These are phyloP conservation scores for Russula sp. DNA, from an alignment of 768 basidiomycete genomes.

Conservation along the genomic window DNA sequence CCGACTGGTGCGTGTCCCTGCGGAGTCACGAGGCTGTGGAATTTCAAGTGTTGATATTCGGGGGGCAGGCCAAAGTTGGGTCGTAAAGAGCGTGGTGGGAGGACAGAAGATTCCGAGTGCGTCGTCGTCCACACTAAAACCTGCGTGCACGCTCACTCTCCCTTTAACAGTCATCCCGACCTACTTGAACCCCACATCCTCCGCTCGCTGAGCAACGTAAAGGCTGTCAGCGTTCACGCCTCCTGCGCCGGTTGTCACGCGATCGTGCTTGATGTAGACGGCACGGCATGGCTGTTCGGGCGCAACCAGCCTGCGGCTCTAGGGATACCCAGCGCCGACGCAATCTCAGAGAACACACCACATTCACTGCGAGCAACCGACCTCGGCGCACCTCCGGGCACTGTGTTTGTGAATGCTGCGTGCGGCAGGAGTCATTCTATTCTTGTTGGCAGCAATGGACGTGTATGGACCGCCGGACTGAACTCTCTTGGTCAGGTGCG, in stretches of 20 bases:
- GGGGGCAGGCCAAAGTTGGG: slow-evolving; percentile 16
- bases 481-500: slow-evolving; percentile 78
- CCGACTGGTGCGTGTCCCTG: slow-evolving; percentile 63
- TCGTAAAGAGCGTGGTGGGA: slow-evolving; percentile 24
- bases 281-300: slow-evolving; percentile 87
- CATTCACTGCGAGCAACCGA: slow-evolving; percentile 51
- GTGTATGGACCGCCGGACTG: slow-evolving; percentile 77
- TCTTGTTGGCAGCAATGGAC: slow-evolving; percentile 74
- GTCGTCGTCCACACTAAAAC: background rate
- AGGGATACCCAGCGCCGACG: slow-evolving; percentile 45
- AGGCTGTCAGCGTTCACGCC: slow-evolving; percentile 63
- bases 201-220: slow-evolving; percentile 79
- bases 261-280: slow-evolving; percentile 65
- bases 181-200: slow-evolving; percentile 85
- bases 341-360: slow-evolving; percentile 71
- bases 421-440: slow-evolving; percentile 79
- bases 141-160: slow-evolving; percentile 2
- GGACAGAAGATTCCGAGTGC: slow-evolving; percentile 20
- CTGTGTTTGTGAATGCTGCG: slow-evolving; percentile 69
- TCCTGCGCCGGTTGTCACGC: slow-evolving; percentile 74
- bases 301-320: slow-evolving; percentile 68
- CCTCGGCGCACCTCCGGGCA: slow-evolving; percentile 50
- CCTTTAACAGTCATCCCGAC: slow-evolving; percentile 55
- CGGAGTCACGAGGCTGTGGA: slow-evolving; percentile 20
- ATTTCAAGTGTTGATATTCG: slow-evolving; percentile 12